phyloP scores from a whole-genome alignment of 2,329 filamentous ascomycete species.

The Xenosphaeropsis pyriputrescens region DNA sequence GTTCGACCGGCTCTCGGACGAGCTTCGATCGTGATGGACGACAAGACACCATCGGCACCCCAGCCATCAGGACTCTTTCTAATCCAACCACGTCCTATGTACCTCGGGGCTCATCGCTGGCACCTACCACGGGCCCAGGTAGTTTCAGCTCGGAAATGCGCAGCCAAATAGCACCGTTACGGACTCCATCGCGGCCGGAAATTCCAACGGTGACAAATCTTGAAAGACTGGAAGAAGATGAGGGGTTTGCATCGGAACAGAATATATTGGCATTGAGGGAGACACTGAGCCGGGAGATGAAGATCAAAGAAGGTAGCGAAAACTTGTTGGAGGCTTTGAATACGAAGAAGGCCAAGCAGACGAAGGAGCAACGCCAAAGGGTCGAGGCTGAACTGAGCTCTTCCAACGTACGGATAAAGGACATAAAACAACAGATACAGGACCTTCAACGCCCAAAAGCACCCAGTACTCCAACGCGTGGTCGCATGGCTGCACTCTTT shows the following conservation, averaged over 20 bases:
- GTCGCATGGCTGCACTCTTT: constrained; percentile 31
- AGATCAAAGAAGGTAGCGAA: constrained; percentile 95
- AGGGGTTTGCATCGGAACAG: constrained; percentile 48
- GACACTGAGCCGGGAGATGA: constrained; percentile 84
- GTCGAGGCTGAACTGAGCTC: constrained; percentile 84
- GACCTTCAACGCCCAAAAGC: constrained; percentile 39
- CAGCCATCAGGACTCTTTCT: constrained; percentile 32
- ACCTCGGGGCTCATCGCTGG: constrained; percentile 54
- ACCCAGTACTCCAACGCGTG: constrained; percentile 29
- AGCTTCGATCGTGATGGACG: constrained; percentile 44
- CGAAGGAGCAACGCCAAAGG: constrained; percentile 65
- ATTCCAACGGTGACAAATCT: constrained; percentile 31
- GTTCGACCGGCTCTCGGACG: constrained; percentile 23
- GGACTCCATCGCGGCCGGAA: constrained; percentile 45
- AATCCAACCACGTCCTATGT: constrained; percentile 45
- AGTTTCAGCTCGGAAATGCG: constrained; percentile 85
- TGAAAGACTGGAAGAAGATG: constrained; percentile 50
- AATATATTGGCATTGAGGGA: constrained; percentile 65
- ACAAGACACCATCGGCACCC: constrained; percentile 27
- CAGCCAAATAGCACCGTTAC: constrained; percentile 47
- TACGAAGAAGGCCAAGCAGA: constrained; percentile 89
- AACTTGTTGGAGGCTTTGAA: constrained; percentile 94
- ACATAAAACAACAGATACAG: constrained; percentile 42
- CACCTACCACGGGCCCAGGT: constrained; percentile 56
- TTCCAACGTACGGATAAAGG: constrained; percentile 60